Base-by-base conservation (phyloP, 176 grass and related monocot genomes). In the Tillandsia fasciculata region DNA sequence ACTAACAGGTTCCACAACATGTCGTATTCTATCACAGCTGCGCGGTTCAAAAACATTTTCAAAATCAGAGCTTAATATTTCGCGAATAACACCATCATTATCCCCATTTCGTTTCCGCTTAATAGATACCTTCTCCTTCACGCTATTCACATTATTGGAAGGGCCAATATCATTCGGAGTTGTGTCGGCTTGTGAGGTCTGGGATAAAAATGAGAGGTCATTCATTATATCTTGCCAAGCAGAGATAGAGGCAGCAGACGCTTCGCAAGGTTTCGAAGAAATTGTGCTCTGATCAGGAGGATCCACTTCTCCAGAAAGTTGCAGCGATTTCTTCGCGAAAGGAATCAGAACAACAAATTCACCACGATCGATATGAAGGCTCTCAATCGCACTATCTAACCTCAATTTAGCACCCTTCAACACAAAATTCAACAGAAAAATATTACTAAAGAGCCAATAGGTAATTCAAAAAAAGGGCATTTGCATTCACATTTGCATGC, bases 181-280 rank as follows among this genome's bases (percentile, higher is more conserved):
- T 81, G 0, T 29, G 65, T 91, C 88, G 52, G 27, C 42, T 59
- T 22, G 63, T 61, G 83, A 50, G 29, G 67, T 79, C 8, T 69
- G 13, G 10, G 93, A 74, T 69, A 97, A 72, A 52, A 79, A 80
- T 56, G 84, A 90, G 13, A 97, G 64, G 53, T 97, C 89, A 76
- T 80, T 77, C 86, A 92, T 92, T 64, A 97, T 92, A 57, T 90
- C 93, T 66, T 74, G 74, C 93, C 93, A 97, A 54, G 82, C 77
- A 63, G 82, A 82, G 58, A 82, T 79, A 47, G 86, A 80, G 10
- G 76, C 86, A 65, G 64, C 49, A 20, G 74, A 75, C 27, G 73
- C 68, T 66, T 79, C 51, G 4, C 65, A 51, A 53, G 54, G 67
- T 50, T 69, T 72, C 24, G 56, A 51, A 74, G 73, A 48, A 24